These are phyloP conservation scores for Ampelocalamus luodianensis DNA, from an alignment of 176 grass and related monocot genomes.

Conservation along the genomic window DNA sequence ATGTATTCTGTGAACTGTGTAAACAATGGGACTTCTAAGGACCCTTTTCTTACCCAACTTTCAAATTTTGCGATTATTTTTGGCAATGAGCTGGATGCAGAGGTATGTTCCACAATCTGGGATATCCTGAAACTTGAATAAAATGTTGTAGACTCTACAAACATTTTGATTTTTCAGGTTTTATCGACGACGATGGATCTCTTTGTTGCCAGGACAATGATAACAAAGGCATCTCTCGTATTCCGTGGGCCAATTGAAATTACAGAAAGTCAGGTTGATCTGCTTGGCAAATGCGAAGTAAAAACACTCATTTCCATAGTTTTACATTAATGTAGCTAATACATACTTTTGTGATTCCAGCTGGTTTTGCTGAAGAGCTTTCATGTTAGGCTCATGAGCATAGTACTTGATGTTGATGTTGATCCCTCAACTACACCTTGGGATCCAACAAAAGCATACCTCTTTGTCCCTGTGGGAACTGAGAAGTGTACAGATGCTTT, in stretches of 20 bases:
- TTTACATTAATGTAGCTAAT: slow-evolving; percentile 47
- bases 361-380: slow-evolving; percentile 92
- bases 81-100: slow-evolving; percentile 99
- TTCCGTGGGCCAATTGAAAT: slow-evolving; percentile 87
- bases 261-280: slow-evolving; percentile 78
- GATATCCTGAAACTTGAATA: slow-evolving; percentile 20
- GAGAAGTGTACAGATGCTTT: slow-evolving; percentile 61
- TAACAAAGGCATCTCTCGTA: slow-evolving; percentile 99
- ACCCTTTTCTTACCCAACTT: slow-evolving; percentile 84
- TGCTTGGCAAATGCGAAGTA: slow-evolving; percentile 3
- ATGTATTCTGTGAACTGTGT: slow-evolving; percentile 92
- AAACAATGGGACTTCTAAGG: slow-evolving; percentile 77
- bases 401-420: slow-evolving; percentile 95
- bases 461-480: slow-evolving; percentile 75
- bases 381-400: slow-evolving; percentile 99
- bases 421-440: slow-evolving; percentile 97
- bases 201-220: slow-evolving; percentile 99
- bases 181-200: slow-evolving; percentile 99
- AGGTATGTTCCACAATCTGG: slow-evolving; percentile 57
- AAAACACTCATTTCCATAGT: slow-evolving; percentile 1
- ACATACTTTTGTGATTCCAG: slow-evolving; percentile 56
- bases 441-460: slow-evolving; percentile 96
- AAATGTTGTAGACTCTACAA: slow-evolving; percentile 11
- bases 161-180: slow-evolving; percentile 67
- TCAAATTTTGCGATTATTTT: slow-evolving; percentile 90